phyloP scores from a whole-genome alignment of 805 yeast species.

The Kodamaea hsintzibuensis region DNA sequence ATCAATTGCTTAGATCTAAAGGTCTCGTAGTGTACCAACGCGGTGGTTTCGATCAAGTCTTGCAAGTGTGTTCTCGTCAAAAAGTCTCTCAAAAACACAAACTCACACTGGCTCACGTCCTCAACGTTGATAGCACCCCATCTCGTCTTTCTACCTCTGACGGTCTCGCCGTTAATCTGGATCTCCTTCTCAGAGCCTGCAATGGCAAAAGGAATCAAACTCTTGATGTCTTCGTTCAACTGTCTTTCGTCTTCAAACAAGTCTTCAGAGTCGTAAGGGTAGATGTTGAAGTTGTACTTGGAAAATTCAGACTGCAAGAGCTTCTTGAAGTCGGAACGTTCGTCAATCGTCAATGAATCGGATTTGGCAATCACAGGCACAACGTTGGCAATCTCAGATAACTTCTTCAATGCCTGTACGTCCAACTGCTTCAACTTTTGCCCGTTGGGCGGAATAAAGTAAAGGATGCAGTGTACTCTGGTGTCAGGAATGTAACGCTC shows the following conservation, averaged over 20 bases:
- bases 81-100: constrained; percentile 90
- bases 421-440: constrained; percentile 85
- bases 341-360: constrained; percentile 84
- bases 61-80: constrained; percentile 93
- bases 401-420: constrained; percentile 74
- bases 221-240: constrained; percentile 70
- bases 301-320: constrained; percentile 74
- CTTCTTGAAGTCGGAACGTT: constrained; percentile 77
- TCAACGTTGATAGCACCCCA: constrained; percentile 95
- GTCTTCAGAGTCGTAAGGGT: constrained; percentile 77
- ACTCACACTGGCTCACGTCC: constrained; percentile 94
- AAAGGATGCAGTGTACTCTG: constrained; percentile 90
- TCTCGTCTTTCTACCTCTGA: constrained; percentile 87
- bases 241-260: constrained; percentile 71
- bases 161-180: constrained; percentile 71
- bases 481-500: constrained; percentile 81
- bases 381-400: constrained; percentile 88
- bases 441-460: constrained; percentile 87
- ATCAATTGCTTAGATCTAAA: constrained; percentile 93
- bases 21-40: constrained; percentile 83
- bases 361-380: constrained; percentile 95
- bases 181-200: constrained; percentile 86
- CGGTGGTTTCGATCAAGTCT: constrained; percentile 91
- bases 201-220: constrained; percentile 87
- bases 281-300: constrained; percentile 70